Conservation (phyloP, 805 yeast genomes). For the Candida piceae region DNA sequence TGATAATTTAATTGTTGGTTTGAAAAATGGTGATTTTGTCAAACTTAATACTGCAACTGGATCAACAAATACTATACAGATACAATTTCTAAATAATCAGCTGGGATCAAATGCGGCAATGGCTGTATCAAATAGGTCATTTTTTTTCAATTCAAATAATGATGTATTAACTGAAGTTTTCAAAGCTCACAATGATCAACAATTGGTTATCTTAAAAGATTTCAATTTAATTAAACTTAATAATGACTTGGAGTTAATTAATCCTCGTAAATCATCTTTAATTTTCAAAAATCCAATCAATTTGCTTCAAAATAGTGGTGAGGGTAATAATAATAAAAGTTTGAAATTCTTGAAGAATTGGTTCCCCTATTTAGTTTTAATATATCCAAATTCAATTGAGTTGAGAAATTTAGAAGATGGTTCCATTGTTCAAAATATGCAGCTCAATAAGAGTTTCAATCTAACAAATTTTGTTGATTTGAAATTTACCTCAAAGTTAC, state of each 20-base stretch:
- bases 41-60: constrained; percentile 13
- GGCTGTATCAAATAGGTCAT: constrained; percentile 9
- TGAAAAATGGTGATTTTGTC: constrained; percentile 23
- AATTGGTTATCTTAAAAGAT: constrained; percentile 24
- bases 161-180: constrained; percentile 16
- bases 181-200: constrained; percentile 21
- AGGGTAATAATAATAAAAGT: background rate
- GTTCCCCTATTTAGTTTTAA: constrained; percentile 37
- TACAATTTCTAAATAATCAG: constrained; percentile 17
- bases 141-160: constrained; percentile 17
- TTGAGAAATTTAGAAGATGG: constrained; percentile 35
- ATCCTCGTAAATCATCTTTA: constrained; percentile 10
- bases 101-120: constrained; percentile 4
- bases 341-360: constrained; percentile 24
- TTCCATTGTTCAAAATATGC: constrained; percentile 29
- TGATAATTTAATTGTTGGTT: constrained; percentile 18
- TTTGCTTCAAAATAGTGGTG: constrained; percentile 1
- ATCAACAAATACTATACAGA: constrained; percentile 16
- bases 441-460: background rate
- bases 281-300: constrained; percentile 19
- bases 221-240: constrained; percentile 19
- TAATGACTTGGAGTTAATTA: constrained; percentile 19
- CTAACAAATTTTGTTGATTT: constrained; percentile 13
- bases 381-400: constrained; percentile 29
- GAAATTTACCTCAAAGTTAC: constrained; percentile 19